These are phyloP conservation scores for Metarhizium rileyi DNA, from an alignment of 2,329 filamentous ascomycete species.

Conservation along the genomic window DNA sequence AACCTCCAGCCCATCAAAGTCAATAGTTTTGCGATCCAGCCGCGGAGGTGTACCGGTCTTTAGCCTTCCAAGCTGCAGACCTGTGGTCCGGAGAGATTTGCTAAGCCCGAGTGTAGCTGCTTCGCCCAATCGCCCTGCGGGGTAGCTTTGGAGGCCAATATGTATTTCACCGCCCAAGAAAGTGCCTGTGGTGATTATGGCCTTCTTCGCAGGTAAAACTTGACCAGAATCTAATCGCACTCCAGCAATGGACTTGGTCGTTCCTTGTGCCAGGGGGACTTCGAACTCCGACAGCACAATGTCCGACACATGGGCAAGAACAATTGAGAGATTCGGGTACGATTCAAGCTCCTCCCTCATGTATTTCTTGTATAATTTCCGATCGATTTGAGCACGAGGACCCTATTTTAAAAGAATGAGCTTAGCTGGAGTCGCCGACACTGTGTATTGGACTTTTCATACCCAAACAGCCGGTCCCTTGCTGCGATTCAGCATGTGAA, in stretches of 20 bases:
- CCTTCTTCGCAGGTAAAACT: constrained; percentile 66
- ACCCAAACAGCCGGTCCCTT: constrained; percentile 94
- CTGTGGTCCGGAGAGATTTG: constrained; percentile 79
- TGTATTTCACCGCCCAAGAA: constrained; percentile 96
- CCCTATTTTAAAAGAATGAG: constrained; percentile 36
- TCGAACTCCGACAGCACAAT: constrained; percentile 57
- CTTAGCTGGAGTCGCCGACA: not conserved
- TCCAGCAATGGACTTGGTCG: constrained; percentile 67
- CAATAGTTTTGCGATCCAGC: constrained; percentile 70
- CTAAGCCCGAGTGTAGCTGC: constrained; percentile 86
- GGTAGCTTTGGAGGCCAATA: constrained; percentile 75
- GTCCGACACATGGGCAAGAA: constrained; percentile 85
- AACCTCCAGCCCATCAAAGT: constrained; percentile 60
- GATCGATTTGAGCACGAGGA: constrained; percentile 90
- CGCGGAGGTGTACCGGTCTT: constrained; percentile 96
- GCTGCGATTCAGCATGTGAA: constrained; percentile 74
- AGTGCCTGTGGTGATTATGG: constrained; percentile 93
- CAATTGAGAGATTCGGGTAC: constrained; percentile 70
- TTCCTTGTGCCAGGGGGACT: constrained; percentile 23
- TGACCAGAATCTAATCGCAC: constrained; percentile 82
- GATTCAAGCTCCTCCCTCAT: constrained; percentile 78
- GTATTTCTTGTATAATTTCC: constrained; percentile 75
- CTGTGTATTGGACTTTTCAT: constrained; percentile 1
- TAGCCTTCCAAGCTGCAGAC: constrained; percentile 78
- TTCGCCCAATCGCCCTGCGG: constrained; percentile 87